Evolutionary conservation across 306 rosid genomes (phyloP), one percentile per base, ranked within the genome.

Genomic region (Citrullus mucosospermus): DNA sequence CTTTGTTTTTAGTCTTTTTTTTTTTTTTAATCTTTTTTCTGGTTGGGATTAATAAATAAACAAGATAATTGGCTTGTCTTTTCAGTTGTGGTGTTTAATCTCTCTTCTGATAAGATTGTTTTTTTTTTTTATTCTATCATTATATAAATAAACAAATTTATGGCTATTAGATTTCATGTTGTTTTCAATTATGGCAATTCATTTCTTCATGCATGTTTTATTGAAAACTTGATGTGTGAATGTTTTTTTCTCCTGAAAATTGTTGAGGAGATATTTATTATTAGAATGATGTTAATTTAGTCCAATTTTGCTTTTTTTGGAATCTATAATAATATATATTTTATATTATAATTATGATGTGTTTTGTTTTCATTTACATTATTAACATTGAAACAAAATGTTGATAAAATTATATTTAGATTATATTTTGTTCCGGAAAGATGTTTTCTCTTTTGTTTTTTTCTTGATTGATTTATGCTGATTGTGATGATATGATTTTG

Each of bases 61-160:
- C 9, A 46, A 73, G 60, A 73, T 28, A 73, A 73, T 32, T 53
- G 62, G 48, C 14, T 73, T 73, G 61, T 73, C 78, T 73, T 53
- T 50, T 69, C 75, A 69, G 6, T 43, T 43, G n/a, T 44, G 18
- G 3, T 39, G 73, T 25, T 28, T 20, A 2, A 48, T 48, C 55
- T 38, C 15, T 10, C 36, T 46, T 22, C 48, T 46, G 76, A 70
- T 22, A 22, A 46, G 76, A 44, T 38, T 20, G 51, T 41, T 30
- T 18, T 68, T 20, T 4, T 43, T 22, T 20, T 46, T 22, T 12
- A 39, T 20, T 46, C n/a, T 68, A 28, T 43, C 34, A 18, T 32
- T 13, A 9, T 60, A 5, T 58, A 5, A 34, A 34, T 17, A 25
- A 25, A 25, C 28, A 25, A 25, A 25, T 25, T 25, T 18, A 38